Percentiles rank a stretch among this genome's conserved stretches.
These are phyloP conservation scores for Lactuca saligna DNA, from an alignment of 129 eudicot species.

Conservation along the genomic window DNA sequence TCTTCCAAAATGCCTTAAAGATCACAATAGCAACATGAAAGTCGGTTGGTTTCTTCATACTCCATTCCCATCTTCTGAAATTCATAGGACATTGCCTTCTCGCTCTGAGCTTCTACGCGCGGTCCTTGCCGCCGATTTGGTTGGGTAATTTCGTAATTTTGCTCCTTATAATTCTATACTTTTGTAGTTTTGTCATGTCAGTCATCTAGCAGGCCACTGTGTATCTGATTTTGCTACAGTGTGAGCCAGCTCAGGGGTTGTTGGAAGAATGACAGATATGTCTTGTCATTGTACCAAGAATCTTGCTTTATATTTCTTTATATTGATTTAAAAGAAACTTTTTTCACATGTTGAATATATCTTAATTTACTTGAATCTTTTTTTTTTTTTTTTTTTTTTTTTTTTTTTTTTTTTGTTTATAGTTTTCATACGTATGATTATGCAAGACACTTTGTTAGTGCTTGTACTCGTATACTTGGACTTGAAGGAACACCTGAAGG, in stretches of 20 bases:
- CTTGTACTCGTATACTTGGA: conserved; percentile 97
- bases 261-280: too few relatives aligned
- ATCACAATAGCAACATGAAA: conserved; percentile 78
- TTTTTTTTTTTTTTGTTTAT: conserved; percentile 26
- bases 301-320: too few relatives aligned
- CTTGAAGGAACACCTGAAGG: conserved; percentile 99
- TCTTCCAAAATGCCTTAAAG: conserved; percentile 81
- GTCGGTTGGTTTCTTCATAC: conserved; percentile 99
- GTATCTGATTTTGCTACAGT: background rate
- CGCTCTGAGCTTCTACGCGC: conserved; percentile 88
- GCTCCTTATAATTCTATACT: background rate
- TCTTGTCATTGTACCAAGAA: background rate
- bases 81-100: conserved; percentile 94
- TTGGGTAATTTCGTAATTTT: conserved; percentile 56
- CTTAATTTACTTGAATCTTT: background rate
- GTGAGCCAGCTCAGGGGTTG: too few relatives aligned
- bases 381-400: conserved; percentile 15
- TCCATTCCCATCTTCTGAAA: conserved; percentile 96
- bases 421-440: conserved; percentile 98
- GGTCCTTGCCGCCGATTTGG: conserved; percentile 95
- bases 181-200: too few relatives aligned
- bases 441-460: conserved; percentile 98
- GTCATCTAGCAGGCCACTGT: background rate
- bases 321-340: background rate
- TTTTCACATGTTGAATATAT: background rate